Base-by-base conservation (phyloP, 2,329 filamentous ascomycete genomes). In the Mycosphaerella sp. region DNA sequence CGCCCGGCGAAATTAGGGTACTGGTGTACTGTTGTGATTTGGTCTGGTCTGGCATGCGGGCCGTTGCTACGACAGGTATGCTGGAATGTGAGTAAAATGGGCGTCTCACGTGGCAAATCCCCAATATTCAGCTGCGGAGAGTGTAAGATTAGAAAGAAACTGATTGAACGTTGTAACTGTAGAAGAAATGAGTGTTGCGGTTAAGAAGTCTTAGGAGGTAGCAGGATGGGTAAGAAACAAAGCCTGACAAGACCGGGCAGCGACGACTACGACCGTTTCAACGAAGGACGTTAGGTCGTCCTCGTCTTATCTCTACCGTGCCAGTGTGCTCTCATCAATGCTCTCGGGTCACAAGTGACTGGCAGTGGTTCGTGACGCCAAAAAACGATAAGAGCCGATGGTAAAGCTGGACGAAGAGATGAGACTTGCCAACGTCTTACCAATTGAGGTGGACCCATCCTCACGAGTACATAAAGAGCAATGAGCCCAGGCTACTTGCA, bases 21-120 rank as follows among this genome's bases (percentile, higher is more conserved):
- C 39, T 47, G 42, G 46, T 9, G 31, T 42, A 31, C 49, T 67
- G 65, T 65, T 66, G 51, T 67, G 64, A 58, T 63, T 45, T 65
- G 58, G 62, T 58, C 59, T 48, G 56, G 53, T 51, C 59, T 51
- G 64, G 64, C 58, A 67, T 67, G 64, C 61, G 50, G 55, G 44
- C 55, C 58, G 69, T 72, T 62, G 68, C 66, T 68, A 64, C 59
- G 68, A 66, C 64, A 67, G 65, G 57, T 29, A 52, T 36, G 44
- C 53, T 60, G 70, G 70, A 72, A 73, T 72, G 70, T 56, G 59
- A 59, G 43, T 45, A 41, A 46, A 47, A 58, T 56, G 39, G 48
- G 39, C 32, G 51, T 45, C 17, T 52, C 50, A 54, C 46, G 53
- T 55, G 53, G 53, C 42, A 36, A 23, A 34, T 6, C 6, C 7